These are phyloP conservation scores for Kuraishia hungarica DNA, from an alignment of 805 yeast species.

Conservation along the genomic window DNA sequence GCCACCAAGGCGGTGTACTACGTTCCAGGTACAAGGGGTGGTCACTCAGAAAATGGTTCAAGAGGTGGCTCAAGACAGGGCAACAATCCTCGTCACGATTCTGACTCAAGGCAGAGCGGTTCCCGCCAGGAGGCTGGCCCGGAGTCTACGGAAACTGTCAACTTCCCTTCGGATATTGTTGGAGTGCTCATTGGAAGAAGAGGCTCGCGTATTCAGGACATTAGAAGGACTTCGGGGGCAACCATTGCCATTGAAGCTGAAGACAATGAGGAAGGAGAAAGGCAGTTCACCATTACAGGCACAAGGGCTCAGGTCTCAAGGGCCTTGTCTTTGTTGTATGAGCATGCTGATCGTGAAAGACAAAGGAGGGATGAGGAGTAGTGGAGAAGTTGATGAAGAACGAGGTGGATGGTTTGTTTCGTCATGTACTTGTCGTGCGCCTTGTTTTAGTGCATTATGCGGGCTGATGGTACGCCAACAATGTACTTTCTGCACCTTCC, in stretches of 20 bases:
- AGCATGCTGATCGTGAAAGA: slow-evolving; percentile 30
- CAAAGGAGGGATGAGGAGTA: slow-evolving; percentile 1
- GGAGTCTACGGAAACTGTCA: slow-evolving; percentile 26
- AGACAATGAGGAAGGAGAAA: slow-evolving; percentile 51
- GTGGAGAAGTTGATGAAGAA: too few species aligned
- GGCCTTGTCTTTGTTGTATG: slow-evolving; percentile 33
- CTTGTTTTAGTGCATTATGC: too few species aligned
- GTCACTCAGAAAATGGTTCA: too few species aligned
- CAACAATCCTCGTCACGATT: too few species aligned
- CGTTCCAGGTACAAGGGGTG: slow-evolving; percentile 31
- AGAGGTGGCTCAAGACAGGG: too few species aligned
- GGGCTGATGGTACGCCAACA: too few species aligned
- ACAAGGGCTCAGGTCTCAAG: slow-evolving; percentile 43
- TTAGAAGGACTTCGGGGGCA: slow-evolving; percentile 72
- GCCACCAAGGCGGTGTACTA: slow-evolving; percentile 59
- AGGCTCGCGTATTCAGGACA: slow-evolving; percentile 81
- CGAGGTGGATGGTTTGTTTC: too few species aligned
- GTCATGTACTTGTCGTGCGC: too few species aligned
- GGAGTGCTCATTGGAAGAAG: slow-evolving; percentile 86
- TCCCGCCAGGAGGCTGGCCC: neutral
- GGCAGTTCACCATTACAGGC: slow-evolving; percentile 69
- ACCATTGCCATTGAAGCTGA: slow-evolving; percentile 69
- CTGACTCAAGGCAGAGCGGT: slow-evolving; percentile 9
- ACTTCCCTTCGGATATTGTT: slow-evolving; percentile 73
- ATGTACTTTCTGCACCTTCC: too few species aligned